Evolutionary conservation across 805 yeast genomes (phyloP).

Genomic region (Metschnikowia drakensbergensis): DNA sequence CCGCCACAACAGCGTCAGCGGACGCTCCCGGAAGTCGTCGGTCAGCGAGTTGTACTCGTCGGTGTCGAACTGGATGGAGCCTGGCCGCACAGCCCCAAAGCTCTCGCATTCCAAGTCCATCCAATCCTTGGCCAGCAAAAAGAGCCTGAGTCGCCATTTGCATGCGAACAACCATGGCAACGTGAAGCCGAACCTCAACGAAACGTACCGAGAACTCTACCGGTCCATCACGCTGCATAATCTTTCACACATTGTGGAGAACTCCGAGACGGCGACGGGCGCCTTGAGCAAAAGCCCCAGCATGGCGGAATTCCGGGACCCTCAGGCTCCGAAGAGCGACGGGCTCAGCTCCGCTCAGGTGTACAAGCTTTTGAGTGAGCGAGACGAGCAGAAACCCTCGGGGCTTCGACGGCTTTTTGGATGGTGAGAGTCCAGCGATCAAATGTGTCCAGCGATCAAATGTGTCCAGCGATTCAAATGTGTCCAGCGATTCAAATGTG

Average conservation of each 20-base stretch:
- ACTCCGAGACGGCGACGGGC: too few relatives aligned
- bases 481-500: too few relatives aligned
- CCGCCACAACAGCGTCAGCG: slow-evolving; percentile 17
- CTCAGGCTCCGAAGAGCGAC: slow-evolving; percentile 1
- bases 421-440: too few relatives aligned
- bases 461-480: too few relatives aligned
- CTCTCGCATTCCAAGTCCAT: slow-evolving; percentile 15
- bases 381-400: slow-evolving; percentile 8
- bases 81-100: slow-evolving; percentile 18
- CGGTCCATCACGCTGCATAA: slow-evolving; percentile 35
- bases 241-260: slow-evolving; percentile 18
- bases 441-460: too few relatives aligned
- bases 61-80: slow-evolving; percentile 54
- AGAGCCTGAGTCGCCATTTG: neutral
- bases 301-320: neutral
- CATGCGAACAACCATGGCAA: neutral
- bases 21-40: slow-evolving; percentile 35
- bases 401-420: slow-evolving; percentile 32
- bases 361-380: slow-evolving; percentile 17
- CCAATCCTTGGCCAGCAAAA: slow-evolving; percentile 13
- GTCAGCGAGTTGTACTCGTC: slow-evolving; percentile 39
- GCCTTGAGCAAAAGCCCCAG: neutral
- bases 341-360: slow-evolving; percentile 21
- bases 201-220: slow-evolving; percentile 34
- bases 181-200: slow-evolving; percentile 21